Evolutionary conservation across 805 yeast genomes (phyloP).

Genomic region (Candida boleticola): DNA sequence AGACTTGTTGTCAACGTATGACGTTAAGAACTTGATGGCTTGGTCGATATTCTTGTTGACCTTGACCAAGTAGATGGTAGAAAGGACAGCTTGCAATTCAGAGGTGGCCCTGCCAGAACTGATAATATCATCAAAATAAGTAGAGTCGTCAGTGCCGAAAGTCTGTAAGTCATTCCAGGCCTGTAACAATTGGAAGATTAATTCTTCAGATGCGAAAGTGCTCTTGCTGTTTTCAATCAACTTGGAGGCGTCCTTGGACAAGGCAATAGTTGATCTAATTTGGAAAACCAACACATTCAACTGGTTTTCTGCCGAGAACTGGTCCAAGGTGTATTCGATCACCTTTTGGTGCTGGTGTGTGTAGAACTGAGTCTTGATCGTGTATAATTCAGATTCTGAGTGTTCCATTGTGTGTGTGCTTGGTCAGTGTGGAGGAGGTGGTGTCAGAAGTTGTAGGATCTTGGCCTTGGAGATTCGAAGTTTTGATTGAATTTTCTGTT

Average conservation of each 20-base stretch:
- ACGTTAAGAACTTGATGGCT: constrained; percentile 31
- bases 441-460: too few relatives aligned
- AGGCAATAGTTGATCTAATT: constrained; percentile 38
- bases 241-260: constrained; percentile 36
- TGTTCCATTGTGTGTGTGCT: constrained; percentile 28
- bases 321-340: constrained; percentile 33
- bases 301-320: constrained; percentile 36
- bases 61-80: constrained; percentile 37
- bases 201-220: constrained; percentile 29
- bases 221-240: constrained; percentile 36
- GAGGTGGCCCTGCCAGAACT: constrained; percentile 21
- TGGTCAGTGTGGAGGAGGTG: background rate
- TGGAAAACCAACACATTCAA: constrained; percentile 40
- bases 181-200: constrained; percentile 33
- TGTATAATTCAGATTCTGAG: constrained; percentile 49
- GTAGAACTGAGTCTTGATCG: constrained; percentile 57
- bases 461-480: too few relatives aligned
- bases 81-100: constrained; percentile 42
- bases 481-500: too few relatives aligned
- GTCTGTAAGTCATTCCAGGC: constrained; percentile 44
- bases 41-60: constrained; percentile 34
- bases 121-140: constrained; percentile 39
- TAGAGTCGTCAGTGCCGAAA: constrained; percentile 42
- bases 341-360: constrained; percentile 55
- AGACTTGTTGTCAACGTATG: constrained; percentile 23